A percentile compares a stretch with the other conserved stretches of the same genome.
Evolutionary conservation across 1,284 basidiomycete species (phyloP).

Genomic region (Puccinia triticina): DNA sequence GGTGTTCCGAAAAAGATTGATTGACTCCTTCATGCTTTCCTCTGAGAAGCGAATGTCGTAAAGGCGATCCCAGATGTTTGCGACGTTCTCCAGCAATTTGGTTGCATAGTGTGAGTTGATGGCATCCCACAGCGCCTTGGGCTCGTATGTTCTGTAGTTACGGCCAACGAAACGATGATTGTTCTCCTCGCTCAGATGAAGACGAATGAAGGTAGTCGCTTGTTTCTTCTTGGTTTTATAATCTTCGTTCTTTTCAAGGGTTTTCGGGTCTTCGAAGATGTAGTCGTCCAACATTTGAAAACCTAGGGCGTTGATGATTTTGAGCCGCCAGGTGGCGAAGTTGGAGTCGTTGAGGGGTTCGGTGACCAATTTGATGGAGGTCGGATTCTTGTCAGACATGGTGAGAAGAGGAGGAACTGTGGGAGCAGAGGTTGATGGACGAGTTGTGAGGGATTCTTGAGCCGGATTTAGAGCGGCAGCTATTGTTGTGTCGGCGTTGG

Average conservation of each 20-base stretch:
- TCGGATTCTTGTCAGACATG: neutral
- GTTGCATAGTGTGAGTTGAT: neutral
- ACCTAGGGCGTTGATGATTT: neutral
- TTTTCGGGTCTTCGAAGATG: neutral
- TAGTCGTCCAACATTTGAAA: neutral
- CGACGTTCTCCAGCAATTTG: neutral
- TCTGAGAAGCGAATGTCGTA: neutral
- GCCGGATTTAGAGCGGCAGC: too few relatives aligned
- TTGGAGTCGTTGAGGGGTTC: neutral
- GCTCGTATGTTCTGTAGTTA: neutral
- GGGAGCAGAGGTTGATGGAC: neutral
- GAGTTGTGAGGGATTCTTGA: too few relatives aligned
- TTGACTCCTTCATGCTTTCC: neutral
- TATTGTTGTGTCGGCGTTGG: too few relatives aligned
- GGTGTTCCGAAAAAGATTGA: neutral
- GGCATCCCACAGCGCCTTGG: neutral
- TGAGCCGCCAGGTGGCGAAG: neutral
- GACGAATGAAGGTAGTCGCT: neutral
- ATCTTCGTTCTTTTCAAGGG: too few relatives aligned
- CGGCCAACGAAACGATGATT: neutral
- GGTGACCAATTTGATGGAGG: neutral
- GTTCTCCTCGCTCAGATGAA: neutral
- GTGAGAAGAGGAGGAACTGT: neutral
- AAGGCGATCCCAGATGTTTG: neutral
- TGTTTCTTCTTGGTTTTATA: neutral